These are phyloP conservation scores for Jacaranda mimosifolia DNA, from an alignment of 257 asterid species.

Conservation along the genomic window DNA sequence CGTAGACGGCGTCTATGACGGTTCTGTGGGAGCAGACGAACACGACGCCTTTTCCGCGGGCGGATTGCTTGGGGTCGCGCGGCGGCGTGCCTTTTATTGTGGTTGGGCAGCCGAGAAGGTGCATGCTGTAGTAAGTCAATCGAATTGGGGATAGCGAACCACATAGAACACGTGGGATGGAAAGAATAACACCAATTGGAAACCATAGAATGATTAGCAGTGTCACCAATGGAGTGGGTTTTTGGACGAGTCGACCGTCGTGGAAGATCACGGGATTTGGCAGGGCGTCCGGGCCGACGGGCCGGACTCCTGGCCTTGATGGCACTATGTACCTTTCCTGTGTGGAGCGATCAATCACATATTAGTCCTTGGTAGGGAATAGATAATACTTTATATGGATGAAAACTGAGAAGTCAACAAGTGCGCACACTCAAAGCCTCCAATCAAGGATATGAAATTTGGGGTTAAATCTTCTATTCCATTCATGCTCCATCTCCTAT, in stretches of 20 bases:
- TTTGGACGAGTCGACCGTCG: conserved; percentile 50
- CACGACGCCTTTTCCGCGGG: conserved; percentile 17
- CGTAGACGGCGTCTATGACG: conserved; percentile 23
- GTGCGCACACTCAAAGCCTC: too few species aligned
- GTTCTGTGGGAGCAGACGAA: conserved; percentile 44
- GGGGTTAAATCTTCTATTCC: too few species aligned
- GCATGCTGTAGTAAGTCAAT: neutral
- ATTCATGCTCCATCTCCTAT: too few species aligned
- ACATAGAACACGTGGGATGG: conserved; percentile 21
- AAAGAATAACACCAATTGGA: conserved; percentile 43
- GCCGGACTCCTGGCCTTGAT: conserved; percentile 5
- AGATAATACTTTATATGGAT: too few species aligned
- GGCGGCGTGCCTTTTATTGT: conserved; percentile 42
- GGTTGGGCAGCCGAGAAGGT: neutral
- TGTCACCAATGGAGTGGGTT: conserved; percentile 44
- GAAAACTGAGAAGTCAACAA: too few species aligned
- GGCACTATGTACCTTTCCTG: conserved; percentile 50
- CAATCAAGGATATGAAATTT: too few species aligned
- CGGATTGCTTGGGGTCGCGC: neutral
- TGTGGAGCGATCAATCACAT: neutral
- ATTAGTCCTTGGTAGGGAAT: too few species aligned
- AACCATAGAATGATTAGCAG: conserved; percentile 47
- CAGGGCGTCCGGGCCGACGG: conserved; percentile 30
- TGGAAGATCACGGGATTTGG: conserved; percentile 52
- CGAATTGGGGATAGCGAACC: neutral